Percentiles rank a stretch among this genome's conserved stretches.
These are phyloP conservation scores for Plasmodium falciparum DNA, from an alignment of 169 alveolate genomes.

Conservation along the genomic window DNA sequence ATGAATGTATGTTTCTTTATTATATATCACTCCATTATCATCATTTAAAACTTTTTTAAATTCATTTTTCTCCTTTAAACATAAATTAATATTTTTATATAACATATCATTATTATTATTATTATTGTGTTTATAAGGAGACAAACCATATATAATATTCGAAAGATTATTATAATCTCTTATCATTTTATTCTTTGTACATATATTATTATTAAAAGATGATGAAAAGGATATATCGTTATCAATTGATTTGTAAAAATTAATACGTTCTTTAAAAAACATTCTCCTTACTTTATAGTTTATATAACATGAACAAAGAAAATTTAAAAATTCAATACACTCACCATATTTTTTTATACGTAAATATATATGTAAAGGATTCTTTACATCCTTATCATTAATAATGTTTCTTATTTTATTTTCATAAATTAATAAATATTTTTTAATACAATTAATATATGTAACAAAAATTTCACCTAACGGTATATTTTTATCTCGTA, in stretches of 20 bases:
- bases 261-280: slow-evolving; percentile 6
- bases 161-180: slow-evolving; percentile 29
- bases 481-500: slow-evolving; percentile 5
- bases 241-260: slow-evolving; percentile 1
- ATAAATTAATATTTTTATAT: neutral
- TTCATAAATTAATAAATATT: slow-evolving; percentile 22
- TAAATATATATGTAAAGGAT: slow-evolving; percentile 38
- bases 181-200: slow-evolving; percentile 4
- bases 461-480: slow-evolving; percentile 33
- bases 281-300: slow-evolving; percentile 1
- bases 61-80: neutral
- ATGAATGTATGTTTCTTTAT: too few relatives aligned
- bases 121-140: slow-evolving; percentile 4
- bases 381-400: slow-evolving; percentile 2
- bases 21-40: too few relatives aligned
- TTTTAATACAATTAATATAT: slow-evolving; percentile 13
- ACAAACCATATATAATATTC: slow-evolving; percentile 36
- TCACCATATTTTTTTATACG: slow-evolving; percentile 31
- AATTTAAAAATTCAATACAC: slow-evolving; percentile 28
- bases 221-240: too few relatives aligned
- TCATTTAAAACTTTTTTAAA: neutral
- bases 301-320: slow-evolving; percentile 42
- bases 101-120: neutral
- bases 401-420: slow-evolving; percentile 17
- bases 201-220: neutral